Percentiles rank a stretch among this genome's conserved stretches.
Conservation (phyloP, 2,329 filamentous ascomycete genomes). For the Sporothrix phasma region DNA sequence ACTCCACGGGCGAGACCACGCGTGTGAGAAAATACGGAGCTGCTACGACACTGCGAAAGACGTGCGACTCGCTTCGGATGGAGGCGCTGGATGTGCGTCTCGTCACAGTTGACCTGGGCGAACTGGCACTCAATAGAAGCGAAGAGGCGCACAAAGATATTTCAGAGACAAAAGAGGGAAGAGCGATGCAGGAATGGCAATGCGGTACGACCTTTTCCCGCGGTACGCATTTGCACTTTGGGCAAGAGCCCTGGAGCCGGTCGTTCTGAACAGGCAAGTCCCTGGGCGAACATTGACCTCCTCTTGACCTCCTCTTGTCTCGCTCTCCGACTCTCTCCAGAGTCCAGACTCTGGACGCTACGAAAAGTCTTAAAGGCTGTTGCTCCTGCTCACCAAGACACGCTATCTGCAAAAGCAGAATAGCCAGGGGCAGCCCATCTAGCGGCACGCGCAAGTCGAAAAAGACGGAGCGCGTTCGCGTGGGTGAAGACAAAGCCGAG, state of each 20-base stretch:
- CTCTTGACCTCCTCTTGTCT: background rate
- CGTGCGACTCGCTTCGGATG: background rate
- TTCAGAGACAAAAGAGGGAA: background rate
- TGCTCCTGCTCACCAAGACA: background rate
- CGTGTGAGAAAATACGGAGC: background rate
- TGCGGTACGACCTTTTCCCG: background rate
- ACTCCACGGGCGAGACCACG: background rate
- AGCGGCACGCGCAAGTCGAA: background rate
- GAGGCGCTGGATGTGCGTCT: background rate
- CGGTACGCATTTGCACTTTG: background rate
- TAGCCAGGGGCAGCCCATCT: background rate
- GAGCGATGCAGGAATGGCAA: background rate
- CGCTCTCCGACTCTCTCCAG: too few species aligned
- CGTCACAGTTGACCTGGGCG: background rate
- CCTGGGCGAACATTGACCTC: background rate
- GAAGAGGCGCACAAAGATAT: conserved; percentile 1
- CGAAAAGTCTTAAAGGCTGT: too few species aligned
- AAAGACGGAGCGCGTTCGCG: background rate
- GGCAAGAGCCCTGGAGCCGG: background rate
- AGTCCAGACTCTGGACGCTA: too few species aligned
- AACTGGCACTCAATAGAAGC: background rate
- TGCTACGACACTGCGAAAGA: background rate
- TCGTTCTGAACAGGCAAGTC: background rate
- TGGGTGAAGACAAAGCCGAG: background rate
- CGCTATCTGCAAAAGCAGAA: background rate